Evolutionary conservation across 164 flowering plant genomes (phyloP).

Genomic region (Chimonanthus salicifolius): DNA sequence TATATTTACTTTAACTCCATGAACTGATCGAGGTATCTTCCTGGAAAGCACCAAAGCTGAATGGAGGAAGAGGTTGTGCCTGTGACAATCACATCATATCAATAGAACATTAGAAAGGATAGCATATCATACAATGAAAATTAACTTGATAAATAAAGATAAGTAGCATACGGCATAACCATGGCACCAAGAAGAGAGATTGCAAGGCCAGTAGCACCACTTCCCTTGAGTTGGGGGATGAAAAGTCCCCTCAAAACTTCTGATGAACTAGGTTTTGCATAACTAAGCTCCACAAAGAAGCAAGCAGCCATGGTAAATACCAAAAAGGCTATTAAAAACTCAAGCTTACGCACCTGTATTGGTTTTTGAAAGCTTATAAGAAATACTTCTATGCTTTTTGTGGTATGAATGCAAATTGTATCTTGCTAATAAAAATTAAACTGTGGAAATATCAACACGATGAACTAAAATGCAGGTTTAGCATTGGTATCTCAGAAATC

Average conservation of each 20-base stretch:
- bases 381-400: not conserved
- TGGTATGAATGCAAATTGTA: not conserved
- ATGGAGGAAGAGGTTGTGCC: slow-evolving; percentile 90
- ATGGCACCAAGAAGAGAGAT: slow-evolving; percentile 92
- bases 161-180: slow-evolving; percentile 85
- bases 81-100: slow-evolving; percentile 17
- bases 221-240: slow-evolving; percentile 81
- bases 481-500: not conserved
- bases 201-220: slow-evolving; percentile 79
- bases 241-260: slow-evolving; percentile 83
- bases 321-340: slow-evolving; percentile 75
- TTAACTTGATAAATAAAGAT: not conserved
- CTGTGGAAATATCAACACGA: not conserved
- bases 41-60: slow-evolving; percentile 90
- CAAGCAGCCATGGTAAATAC: slow-evolving; percentile 85
- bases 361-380: not conserved
- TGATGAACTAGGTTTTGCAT: slow-evolving; percentile 63
- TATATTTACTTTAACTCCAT: slow-evolving; percentile 66
- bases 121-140: not conserved
- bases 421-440: not conserved
- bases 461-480: not conserved
- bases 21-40: slow-evolving; percentile 61
- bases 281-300: slow-evolving; percentile 75
- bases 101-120: not conserved
- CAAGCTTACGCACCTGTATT: slow-evolving; percentile 85